Base-by-base conservation (phyloP, 768 basidiomycete species). In the Zangia roseola region DNA sequence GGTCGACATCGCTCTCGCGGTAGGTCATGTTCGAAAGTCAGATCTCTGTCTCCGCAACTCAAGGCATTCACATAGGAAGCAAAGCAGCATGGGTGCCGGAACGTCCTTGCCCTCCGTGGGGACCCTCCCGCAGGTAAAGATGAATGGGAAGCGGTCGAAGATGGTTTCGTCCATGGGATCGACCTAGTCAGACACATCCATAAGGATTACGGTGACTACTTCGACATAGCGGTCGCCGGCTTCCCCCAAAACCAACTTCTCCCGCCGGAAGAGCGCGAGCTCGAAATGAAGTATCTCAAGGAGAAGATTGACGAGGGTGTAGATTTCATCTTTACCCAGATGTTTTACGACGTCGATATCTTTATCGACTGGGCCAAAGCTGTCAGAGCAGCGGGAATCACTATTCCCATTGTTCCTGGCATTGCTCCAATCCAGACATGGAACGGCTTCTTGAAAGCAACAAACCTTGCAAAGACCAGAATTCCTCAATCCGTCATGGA, bases 251-350 rank as follows among this genome's bases (percentile, higher is more conserved):
- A 85, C 51, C 82, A 86, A 58, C 68, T 76, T 16, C 78, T 92
- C 20, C 83, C 90, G 2, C 78, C 80, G 0, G 87, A 84, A 40
- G 86, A 93, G 59, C 80, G 79, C 35, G 81, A 78, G 24, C 79
- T 80, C 45, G 94, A 97, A 69, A 84, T 97, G 71, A 69, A 77
- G 50, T 94, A 79, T 68, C 76, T 97, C 54, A 95, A 95, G 71
- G 84, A 89, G 55, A 97, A 97, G 70, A 72, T 94, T 50, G 93
- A 95, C 55, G 88, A 84, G 10, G 94, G 94, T 33, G 89, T 86
- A 52, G 78, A 83, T 64, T 91, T 95, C 72, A 97, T 97, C 69
- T 97, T 97, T 75, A 97, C 94, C 0, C 94, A 97, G 69, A 93
- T 97, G 91, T 97, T 97, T 74, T 97, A 94, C 71, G 94, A 97